A percentile compares a stretch with the other conserved stretches of the same genome.
phyloP scores from a whole-genome alignment of 2,329 filamentous ascomycete genomes.

The Penicillium griseofulvum region DNA sequence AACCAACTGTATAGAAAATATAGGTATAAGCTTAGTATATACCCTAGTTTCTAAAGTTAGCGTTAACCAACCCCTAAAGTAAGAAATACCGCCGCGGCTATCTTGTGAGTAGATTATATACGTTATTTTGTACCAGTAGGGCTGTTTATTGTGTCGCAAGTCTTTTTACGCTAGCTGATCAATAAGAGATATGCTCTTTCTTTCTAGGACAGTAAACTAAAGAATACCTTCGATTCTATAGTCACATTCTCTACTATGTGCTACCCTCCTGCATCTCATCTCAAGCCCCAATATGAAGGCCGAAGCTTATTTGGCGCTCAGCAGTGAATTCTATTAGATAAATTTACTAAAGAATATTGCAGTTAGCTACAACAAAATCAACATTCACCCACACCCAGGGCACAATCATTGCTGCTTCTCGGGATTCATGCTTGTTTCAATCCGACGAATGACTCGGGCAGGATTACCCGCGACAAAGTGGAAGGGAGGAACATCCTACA shows the following conservation, averaged over 20 bases:
- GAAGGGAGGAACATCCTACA: constrained; percentile 27
- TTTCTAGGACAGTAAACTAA: no score
- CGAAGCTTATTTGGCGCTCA: background rate
- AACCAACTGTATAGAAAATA: no score
- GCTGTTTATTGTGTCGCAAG: no score
- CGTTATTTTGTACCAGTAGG: no score
- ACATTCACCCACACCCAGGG: background rate
- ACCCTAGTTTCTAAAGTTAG: no score
- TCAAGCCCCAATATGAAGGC: background rate
- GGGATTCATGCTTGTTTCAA: constrained; percentile 27
- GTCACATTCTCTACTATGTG: background rate
- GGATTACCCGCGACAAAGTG: constrained; percentile 30
- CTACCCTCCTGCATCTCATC: background rate
- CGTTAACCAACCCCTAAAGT: no score
- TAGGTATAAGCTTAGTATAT: no score
- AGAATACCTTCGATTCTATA: no score
- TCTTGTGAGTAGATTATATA: no score
- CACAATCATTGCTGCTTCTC: constrained; percentile 1
- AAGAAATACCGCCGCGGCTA: no score
- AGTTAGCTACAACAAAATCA: background rate
- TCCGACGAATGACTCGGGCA: constrained; percentile 21
- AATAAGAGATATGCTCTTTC: no score
- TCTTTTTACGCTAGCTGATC: no score
- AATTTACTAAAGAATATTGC: background rate
- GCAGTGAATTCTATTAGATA: background rate